Percentiles rank a stretch among this genome's conserved stretches.
These are phyloP conservation scores for Phytomonas sp. DNA, from an alignment of 208 protist genomes.

Conservation along the genomic window DNA sequence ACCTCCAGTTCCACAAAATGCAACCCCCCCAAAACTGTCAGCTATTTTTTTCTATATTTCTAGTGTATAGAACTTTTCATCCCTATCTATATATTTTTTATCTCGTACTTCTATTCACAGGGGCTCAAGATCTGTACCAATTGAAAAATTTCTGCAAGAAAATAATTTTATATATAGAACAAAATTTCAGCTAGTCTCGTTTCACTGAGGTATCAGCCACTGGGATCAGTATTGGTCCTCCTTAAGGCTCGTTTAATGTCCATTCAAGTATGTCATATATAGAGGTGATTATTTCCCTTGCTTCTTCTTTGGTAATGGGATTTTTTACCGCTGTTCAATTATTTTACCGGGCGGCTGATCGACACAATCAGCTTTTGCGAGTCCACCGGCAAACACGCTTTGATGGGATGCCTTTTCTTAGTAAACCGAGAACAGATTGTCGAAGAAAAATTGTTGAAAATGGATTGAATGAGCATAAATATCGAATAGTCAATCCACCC, in stretches of 20 bases:
- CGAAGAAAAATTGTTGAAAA: constrained; percentile 58
- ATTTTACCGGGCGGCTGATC: constrained; percentile 40
- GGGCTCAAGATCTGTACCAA: neutral
- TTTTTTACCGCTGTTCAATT: constrained; percentile 51
- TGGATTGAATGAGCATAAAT: constrained; percentile 53
- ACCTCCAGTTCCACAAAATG: neutral
- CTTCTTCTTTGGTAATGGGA: constrained; percentile 50
- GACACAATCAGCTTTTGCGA: constrained; percentile 40
- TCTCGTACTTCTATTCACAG: neutral
- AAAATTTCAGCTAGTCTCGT: neutral
- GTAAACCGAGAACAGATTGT: constrained; percentile 30
- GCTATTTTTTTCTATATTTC: neutral
- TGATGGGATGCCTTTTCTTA: constrained; percentile 65
- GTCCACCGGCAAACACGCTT: constrained; percentile 66
- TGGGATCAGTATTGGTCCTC: neutral
- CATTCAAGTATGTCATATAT: constrained; percentile 46
- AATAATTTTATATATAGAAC: neutral
- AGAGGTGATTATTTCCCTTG: constrained; percentile 67
- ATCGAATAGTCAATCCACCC: constrained; percentile 48
- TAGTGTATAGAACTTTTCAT: neutral
- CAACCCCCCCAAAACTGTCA: no score
- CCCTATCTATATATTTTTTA: neutral
- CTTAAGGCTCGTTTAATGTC: neutral
- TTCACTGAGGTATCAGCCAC: neutral
- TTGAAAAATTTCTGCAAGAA: neutral